phyloP scores from a whole-genome alignment of 257 asterid genomes.

The Fraxinus cuspidata region DNA sequence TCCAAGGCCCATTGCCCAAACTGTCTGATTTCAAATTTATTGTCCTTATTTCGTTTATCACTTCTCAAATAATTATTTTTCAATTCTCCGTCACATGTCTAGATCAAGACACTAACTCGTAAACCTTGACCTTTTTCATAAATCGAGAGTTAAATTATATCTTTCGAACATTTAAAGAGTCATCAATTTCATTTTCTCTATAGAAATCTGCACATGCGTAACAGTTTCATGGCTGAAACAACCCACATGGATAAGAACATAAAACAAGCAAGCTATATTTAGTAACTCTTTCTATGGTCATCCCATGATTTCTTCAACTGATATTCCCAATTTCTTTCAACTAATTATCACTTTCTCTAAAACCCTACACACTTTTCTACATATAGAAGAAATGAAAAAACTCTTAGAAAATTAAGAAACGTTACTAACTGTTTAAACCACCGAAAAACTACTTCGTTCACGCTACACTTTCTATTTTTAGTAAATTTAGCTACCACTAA shows the following conservation, averaged over 20 bases:
- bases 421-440: constrained; percentile 5
- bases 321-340: neutral
- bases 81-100: neutral
- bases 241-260: neutral
- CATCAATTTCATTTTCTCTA: neutral
- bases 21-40: too few relatives aligned
- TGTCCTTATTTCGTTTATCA: neutral
- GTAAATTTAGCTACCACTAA: neutral
- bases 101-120: neutral
- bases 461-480: neutral
- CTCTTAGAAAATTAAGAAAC: neutral
- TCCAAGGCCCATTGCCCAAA: too few relatives aligned
- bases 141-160: too few relatives aligned
- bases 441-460: neutral
- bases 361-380: neutral
- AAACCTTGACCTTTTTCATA: too few relatives aligned
- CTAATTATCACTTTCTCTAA: neutral
- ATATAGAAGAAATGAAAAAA: neutral
- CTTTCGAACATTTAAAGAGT: neutral
- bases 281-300: neutral
- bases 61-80: neutral
- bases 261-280: neutral
- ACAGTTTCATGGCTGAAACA: constrained; percentile 3
- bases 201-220: neutral
- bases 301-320: neutral